Conservation (phyloP, 371 early-diverging fungal genomes). For the Dichotomocladium elegans region DNA sequence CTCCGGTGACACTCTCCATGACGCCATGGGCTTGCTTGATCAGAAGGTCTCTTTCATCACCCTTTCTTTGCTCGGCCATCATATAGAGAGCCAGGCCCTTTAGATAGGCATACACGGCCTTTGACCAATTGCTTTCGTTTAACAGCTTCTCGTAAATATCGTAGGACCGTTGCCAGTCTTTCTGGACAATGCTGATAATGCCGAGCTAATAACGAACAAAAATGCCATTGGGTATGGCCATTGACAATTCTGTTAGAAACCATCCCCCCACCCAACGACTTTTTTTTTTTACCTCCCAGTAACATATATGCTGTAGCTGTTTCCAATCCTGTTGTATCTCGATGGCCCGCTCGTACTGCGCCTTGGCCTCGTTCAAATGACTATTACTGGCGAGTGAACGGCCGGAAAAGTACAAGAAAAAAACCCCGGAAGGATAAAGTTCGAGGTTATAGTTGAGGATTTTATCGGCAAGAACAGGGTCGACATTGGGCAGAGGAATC, state of each 20-base stretch:
- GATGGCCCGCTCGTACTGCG: slow-evolving; percentile 42
- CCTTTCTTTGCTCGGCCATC: slow-evolving; percentile 4
- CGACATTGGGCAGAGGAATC: slow-evolving; percentile 50
- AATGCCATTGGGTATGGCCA: neutral
- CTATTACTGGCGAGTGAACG: slow-evolving; percentile 47
- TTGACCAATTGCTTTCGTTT: slow-evolving; percentile 75
- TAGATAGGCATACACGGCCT: slow-evolving; percentile 67
- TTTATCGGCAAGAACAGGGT: slow-evolving; percentile 38
- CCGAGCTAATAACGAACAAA: slow-evolving; percentile 24
- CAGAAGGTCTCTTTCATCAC: slow-evolving; percentile 6
- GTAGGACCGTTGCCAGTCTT: slow-evolving; percentile 50
- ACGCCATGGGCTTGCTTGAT: slow-evolving; percentile 20
- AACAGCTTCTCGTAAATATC: slow-evolving; percentile 51
- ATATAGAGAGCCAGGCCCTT: slow-evolving; percentile 54
- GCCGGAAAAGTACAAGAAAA: slow-evolving; percentile 63
- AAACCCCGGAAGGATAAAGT: slow-evolving; percentile 54
- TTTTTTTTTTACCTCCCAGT: slow-evolving; percentile 57
- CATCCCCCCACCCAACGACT: neutral
- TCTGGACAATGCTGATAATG: slow-evolving; percentile 38
- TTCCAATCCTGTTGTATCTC: slow-evolving; percentile 62
- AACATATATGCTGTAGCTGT: slow-evolving; percentile 71
- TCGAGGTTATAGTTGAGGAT: slow-evolving; percentile 38
- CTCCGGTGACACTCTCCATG: slow-evolving; percentile 56
- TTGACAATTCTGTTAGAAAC: neutral
- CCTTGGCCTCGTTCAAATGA: slow-evolving; percentile 46